Percentiles rank a stretch among this genome's conserved stretches.
Evolutionary conservation across 208 protist species (phyloP).

Genomic region (Crithidia brevicula): DNA sequence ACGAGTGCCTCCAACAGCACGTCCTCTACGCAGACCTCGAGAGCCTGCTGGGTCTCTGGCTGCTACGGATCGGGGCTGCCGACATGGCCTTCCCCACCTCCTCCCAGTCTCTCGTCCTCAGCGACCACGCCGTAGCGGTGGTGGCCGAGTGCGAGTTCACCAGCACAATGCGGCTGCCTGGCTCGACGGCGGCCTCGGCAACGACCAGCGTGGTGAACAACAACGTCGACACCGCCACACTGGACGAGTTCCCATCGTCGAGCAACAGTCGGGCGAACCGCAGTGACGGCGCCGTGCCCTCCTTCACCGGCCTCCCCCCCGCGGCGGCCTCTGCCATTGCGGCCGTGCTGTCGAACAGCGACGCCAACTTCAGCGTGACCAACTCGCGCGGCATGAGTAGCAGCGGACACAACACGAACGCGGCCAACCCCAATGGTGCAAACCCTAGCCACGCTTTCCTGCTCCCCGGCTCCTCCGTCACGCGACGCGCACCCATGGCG

Average conservation of each 20-base stretch:
- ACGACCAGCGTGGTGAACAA: neutral
- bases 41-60: conserved; percentile 23
- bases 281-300: conserved; percentile 20
- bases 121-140: conserved; percentile 17
- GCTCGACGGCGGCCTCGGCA: neutral
- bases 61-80: conserved; percentile 10
- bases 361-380: conserved; percentile 4
- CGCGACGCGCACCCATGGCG: neutral
- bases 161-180: conserved; percentile 16
- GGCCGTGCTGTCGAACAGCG: conserved; percentile 5
- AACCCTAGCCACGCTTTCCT: neutral
- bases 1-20: conserved; percentile 11
- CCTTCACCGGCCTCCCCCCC: conserved; percentile 7
- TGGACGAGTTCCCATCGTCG: conserved; percentile 9
- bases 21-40: conserved; percentile 18
- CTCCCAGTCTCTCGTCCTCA: conserved; percentile 38
- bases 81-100: conserved; percentile 17
- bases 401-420: conserved; percentile 6
- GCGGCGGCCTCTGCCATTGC: conserved; percentile 2
- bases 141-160: conserved; percentile 31
- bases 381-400: conserved; percentile 7
- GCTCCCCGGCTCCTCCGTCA: neutral
- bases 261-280: conserved; percentile 17
- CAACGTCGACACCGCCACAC: neutral
- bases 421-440: neutral